A percentile compares a stretch with the other conserved stretches of the same genome.
phyloP scores from a whole-genome alignment of 106 monocot species.

The Cymbidium sinense region DNA sequence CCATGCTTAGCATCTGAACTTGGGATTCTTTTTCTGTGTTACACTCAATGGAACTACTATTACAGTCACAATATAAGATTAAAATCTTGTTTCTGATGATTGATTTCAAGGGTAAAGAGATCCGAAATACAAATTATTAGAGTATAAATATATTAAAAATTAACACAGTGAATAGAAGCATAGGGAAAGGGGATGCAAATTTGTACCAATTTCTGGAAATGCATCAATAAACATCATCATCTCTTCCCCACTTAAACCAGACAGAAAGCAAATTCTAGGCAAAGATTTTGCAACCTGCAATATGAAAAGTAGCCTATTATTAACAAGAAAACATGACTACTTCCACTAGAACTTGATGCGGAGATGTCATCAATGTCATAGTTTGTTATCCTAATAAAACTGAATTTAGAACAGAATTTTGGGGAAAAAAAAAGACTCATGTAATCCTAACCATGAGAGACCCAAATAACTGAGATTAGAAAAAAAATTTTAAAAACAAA shows the following conservation, averaged over 20 bases:
- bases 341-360: no score
- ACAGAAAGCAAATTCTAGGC: conserved; percentile 79
- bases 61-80: background rate
- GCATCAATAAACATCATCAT: conserved; percentile 96
- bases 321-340: no score
- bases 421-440: no score
- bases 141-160: background rate
- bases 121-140: background rate
- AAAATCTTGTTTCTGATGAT: background rate
- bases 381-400: no score
- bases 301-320: no score
- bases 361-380: no score
- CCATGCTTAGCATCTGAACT: background rate
- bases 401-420: no score
- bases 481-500: no score
- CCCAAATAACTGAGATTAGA: no score
- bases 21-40: background rate
- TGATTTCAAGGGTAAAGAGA: background rate
- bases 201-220: conserved; percentile 80
- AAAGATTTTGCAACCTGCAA: conserved; percentile 59
- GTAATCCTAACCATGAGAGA: no score
- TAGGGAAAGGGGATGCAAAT: background rate
- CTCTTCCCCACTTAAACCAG: conserved; percentile 90
- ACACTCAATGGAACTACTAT: background rate
- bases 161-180: background rate